Percentiles rank a stretch among this genome's conserved stretches.
phyloP scores from a whole-genome alignment of 1,139 yeast genomes.

The Scheffersomyces titani region DNA sequence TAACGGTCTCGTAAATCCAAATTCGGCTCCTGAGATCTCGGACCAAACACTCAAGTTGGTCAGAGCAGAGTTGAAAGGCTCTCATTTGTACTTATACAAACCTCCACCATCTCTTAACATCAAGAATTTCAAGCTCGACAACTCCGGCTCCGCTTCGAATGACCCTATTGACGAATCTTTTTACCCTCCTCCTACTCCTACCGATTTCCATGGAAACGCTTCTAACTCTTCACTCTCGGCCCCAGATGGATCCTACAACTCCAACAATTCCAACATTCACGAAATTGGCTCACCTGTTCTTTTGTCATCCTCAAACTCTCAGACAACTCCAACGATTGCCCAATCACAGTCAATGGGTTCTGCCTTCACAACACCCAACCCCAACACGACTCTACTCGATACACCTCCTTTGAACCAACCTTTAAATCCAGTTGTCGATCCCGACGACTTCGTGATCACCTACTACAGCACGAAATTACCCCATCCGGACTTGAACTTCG shows the following conservation, averaged over 20 bases:
- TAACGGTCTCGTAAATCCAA: slow-evolving; percentile 40
- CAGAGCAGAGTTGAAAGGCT: slow-evolving; percentile 68
- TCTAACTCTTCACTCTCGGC: slow-evolving; percentile 7
- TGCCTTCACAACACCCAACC: slow-evolving; percentile 4
- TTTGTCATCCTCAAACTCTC: slow-evolving; percentile 9
- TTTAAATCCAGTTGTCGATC: slow-evolving; percentile 1
- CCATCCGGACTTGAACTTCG: slow-evolving; percentile 71
- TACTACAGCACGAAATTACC: slow-evolving; percentile 36
- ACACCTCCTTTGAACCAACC: slow-evolving; percentile 1
- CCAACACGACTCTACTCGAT: slow-evolving; percentile 2
- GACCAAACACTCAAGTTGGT: slow-evolving; percentile 47
- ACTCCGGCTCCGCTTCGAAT: not conserved
- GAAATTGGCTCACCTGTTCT: slow-evolving; percentile 8
- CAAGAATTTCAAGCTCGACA: slow-evolving; percentile 34
- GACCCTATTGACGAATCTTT: not conserved
- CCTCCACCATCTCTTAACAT: slow-evolving; percentile 51
- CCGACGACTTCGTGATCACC: slow-evolving; percentile 20
- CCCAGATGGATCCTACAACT: slow-evolving; percentile 14
- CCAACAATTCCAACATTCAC: slow-evolving; percentile 16
- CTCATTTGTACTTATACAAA: slow-evolving; percentile 57
- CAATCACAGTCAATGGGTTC: not conserved
- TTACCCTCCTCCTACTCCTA: not conserved
- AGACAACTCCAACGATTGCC: slow-evolving; percentile 20
- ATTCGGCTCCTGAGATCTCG: slow-evolving; percentile 32
- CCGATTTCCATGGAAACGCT: not conserved